Evolutionary conservation across 352 stramenopile genomes (phyloP), one percentile per base, ranked within the genome.

Genomic region (Phytophthora fragariae): DNA sequence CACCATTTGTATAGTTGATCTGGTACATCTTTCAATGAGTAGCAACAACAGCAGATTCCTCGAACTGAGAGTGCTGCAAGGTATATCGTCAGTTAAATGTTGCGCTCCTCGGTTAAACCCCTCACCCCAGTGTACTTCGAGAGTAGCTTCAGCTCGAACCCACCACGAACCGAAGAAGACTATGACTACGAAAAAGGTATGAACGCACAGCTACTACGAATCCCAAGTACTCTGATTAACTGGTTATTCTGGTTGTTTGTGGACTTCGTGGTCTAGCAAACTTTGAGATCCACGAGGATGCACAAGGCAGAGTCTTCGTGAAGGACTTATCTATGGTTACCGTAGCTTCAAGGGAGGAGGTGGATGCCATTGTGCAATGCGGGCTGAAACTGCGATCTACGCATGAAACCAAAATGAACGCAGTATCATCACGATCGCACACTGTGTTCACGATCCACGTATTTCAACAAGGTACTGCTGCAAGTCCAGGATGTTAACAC

Each of bases 201-300:
- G 33, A 24, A 37, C 2, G 27, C 9, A 12, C 31, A 11, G n/a
- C 6, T 11, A 27, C 8, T 52, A 27, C 7, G 17, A 52, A 27
- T 47, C 5, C 12, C 17, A 52, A 27, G n/a, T 14, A 27, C 44
- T 52, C 39, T 4, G 39, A 19, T 17, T 47, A 47, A 47, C 39
- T 17, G 44, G 19, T 54, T 54, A 9, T 9, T 21, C 37, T 75
- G 15, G 58, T n/a, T 6, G 11, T 21, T 63, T 58, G 11, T 27
- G 11, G 17, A 5, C 29, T 17, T 47, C 11, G 11, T 46, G 27
- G 10, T 60, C 5, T 59, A 85, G 92, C 92, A 58, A 94, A 93
- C 61, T 96, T 97, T 57, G 91, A 98, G 67, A 98, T 98, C 39
- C 92, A 97, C 57, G 95, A 98, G 68, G 95, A 98, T 63, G 86